These are phyloP conservation scores for Ilex paraguariensis DNA, from an alignment of 305 asterid genomes.

Conservation along the genomic window DNA sequence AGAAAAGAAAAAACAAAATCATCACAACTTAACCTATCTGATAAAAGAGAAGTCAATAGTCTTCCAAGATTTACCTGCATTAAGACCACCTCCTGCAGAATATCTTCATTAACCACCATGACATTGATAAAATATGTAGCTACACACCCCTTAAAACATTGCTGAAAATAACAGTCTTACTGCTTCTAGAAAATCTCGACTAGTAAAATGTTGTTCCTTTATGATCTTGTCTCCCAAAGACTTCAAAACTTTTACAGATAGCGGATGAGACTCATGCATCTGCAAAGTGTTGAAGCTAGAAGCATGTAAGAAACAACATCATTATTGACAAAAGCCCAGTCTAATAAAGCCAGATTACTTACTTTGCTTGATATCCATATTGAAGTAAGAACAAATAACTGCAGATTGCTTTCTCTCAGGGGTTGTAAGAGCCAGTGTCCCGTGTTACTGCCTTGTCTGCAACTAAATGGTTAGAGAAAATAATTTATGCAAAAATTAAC, in stretches of 20 bases:
- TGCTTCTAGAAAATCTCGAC: slow-evolving; percentile 61
- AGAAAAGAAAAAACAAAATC: background rate
- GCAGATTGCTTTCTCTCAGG: slow-evolving; percentile 71
- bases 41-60: background rate
- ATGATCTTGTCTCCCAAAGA: slow-evolving; percentile 45
- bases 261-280: slow-evolving; percentile 64
- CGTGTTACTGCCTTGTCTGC: slow-evolving; percentile 18
- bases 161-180: slow-evolving; percentile 38
- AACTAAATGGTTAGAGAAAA: too few species aligned
- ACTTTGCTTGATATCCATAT: slow-evolving; percentile 90
- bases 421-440: slow-evolving; percentile 61
- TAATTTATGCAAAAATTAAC: too few species aligned
- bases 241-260: slow-evolving; percentile 50
- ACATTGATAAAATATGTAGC: slow-evolving; percentile 19
- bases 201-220: slow-evolving; percentile 73
- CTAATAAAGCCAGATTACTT: slow-evolving; percentile 14
- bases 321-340: background rate
- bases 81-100: slow-evolving; percentile 57
- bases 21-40: background rate
- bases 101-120: slow-evolving; percentile 20
- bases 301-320: slow-evolving; percentile 14
- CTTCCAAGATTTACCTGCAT: slow-evolving; percentile 46
- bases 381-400: slow-evolving; percentile 70
- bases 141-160: slow-evolving; percentile 12
- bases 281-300: slow-evolving; percentile 25